Evolutionary conservation across 805 yeast species (phyloP).

Genomic region (Pichia cabralensis): DNA sequence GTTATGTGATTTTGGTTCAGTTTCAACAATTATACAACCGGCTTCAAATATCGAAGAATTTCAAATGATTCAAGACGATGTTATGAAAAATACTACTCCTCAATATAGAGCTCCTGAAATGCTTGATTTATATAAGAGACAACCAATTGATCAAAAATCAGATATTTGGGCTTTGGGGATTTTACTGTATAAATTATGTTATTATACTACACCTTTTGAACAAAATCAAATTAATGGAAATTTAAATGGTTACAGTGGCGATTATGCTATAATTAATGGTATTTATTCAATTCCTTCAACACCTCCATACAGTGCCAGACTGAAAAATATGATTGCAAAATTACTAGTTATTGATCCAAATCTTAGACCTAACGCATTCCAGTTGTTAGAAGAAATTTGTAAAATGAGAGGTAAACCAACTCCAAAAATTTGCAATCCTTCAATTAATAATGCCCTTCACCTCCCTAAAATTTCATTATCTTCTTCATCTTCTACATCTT

Average conservation of each 20-base stretch:
- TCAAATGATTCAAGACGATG: slow-evolving; percentile 51
- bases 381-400: slow-evolving; percentile 58
- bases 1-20: slow-evolving; percentile 77
- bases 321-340: slow-evolving; percentile 55
- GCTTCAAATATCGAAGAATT: slow-evolving; percentile 56
- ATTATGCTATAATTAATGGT: slow-evolving; percentile 52
- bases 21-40: slow-evolving; percentile 52
- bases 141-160: slow-evolving; percentile 70
- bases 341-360: slow-evolving; percentile 57
- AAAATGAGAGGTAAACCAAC: slow-evolving; percentile 40
- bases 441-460: too few relatives aligned
- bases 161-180: slow-evolving; percentile 85
- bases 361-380: slow-evolving; percentile 65
- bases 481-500: too few relatives aligned
- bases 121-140: slow-evolving; percentile 60
- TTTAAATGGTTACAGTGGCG: slow-evolving; percentile 36
- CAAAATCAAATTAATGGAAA: slow-evolving; percentile 28
- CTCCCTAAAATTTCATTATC: too few relatives aligned
- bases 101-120: slow-evolving; percentile 82
- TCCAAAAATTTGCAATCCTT: slow-evolving; percentile 17
- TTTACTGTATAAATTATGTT: slow-evolving; percentile 66
- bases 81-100: slow-evolving; percentile 73
- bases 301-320: slow-evolving; percentile 50
- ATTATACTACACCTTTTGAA: slow-evolving; percentile 79
- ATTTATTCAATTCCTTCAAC: slow-evolving; percentile 40